Base-by-base conservation (phyloP, 2,329 filamentous ascomycete species). In the Scytalidium lignicola region DNA sequence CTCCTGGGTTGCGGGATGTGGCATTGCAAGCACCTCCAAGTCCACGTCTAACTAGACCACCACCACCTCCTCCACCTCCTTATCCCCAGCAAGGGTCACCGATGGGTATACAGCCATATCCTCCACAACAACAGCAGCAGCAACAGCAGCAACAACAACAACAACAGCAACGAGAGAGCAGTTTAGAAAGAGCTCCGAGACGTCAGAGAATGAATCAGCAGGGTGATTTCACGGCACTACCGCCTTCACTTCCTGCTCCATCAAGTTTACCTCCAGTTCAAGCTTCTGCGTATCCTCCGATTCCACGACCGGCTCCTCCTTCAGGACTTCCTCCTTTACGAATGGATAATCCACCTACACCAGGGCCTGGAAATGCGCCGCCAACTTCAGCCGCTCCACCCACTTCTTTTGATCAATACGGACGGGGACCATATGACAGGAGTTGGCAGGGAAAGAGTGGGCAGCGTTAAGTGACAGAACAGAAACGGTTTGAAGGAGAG, bases 1-100 rank as follows among this genome's bases (percentile, higher is more conserved):
- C 80, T 3, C 77, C 82, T 2, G 74, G 76, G 23, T 75, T 78
- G 55, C 73, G 73, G 56, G 72, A 80, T 28, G 69, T 74, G 45
- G 78, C 74, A 3, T 73, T 72, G 47, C 68, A 72, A 44, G 74
- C 72, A 3, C 77, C 75, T 7, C 70, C 71, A n/a, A 82, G 76
- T 58, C 79, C 79, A 15, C 57, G 55, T 20, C 51, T 55, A 12
- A 55, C 58, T 50, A 51, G 58, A 39, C 57, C 52, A 20, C 52
- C 52, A 18, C 52, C 55, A n/a, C 51, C 52, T 20, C 48, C 55
- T 5, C n/a, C 22, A n/a, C 6, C 47, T 22, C 13, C 28, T 9
- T 17, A 37, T 15, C 15, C 32, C 15, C 32, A 26, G 23, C 23
- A 37, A 37, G 32, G 32, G 12, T 43, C 39, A 17, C 48, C 41